Conservation (phyloP, 257 asterid species). For the Cinchona pubescens region DNA sequence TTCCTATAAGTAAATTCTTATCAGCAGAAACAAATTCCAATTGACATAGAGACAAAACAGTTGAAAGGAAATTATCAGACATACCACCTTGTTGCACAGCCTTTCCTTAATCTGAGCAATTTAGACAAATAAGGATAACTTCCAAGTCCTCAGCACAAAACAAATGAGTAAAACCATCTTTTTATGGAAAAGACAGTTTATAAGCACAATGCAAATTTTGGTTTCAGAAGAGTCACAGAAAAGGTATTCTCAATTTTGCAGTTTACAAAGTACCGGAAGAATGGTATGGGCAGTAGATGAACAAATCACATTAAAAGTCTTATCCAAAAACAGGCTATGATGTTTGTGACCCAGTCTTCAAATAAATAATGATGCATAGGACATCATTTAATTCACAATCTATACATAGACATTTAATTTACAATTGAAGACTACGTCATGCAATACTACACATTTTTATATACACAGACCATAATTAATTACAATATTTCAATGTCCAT, state of each 20-base stretch:
- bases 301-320: neutral
- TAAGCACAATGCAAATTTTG: neutral
- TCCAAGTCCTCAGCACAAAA: neutral
- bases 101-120: no score
- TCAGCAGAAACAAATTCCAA: neutral
- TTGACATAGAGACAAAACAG: neutral
- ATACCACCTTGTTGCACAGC: conserved; percentile 91
- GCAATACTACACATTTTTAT: neutral
- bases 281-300: neutral
- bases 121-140: neutral
- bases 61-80: conserved; percentile 21
- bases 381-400: neutral
- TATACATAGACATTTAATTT: neutral
- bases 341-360: neutral
- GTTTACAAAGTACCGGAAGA: conserved; percentile 2
- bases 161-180: neutral
- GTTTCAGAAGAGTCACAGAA: neutral
- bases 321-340: neutral
- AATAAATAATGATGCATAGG: neutral
- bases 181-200: neutral
- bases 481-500: neutral
- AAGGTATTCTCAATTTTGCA: neutral
- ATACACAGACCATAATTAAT: neutral
- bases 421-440: neutral
- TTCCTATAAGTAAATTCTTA: conserved; percentile 22